A percentile compares a stretch with the other conserved stretches of the same genome.
These are phyloP conservation scores for Myriosclerotinia curreyana DNA, from an alignment of 2,329 filamentous ascomycete genomes.

Conservation along the genomic window DNA sequence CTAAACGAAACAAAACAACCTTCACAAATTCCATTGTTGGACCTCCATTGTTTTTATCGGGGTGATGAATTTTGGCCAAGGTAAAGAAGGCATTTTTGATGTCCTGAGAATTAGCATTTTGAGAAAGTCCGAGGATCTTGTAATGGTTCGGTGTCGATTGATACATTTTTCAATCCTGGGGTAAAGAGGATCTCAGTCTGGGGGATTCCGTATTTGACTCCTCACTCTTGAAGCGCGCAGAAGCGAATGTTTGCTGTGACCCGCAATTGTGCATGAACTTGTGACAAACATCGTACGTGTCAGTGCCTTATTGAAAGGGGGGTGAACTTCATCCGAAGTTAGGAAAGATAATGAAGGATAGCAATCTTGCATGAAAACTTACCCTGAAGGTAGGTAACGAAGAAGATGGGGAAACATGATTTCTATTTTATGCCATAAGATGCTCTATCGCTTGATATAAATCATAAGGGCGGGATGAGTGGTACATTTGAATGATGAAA, in stretches of 20 bases:
- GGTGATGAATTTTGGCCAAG: slow-evolving; percentile 14
- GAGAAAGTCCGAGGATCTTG: not conserved
- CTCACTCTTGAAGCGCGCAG: not conserved
- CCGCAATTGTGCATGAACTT: slow-evolving; percentile 7
- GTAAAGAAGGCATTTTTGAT: slow-evolving; percentile 17
- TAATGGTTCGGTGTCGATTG: slow-evolving; percentile 8
- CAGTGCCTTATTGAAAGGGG: not conserved
- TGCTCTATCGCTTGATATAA: not conserved
- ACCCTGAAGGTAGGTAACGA: not conserved
- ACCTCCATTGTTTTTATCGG: slow-evolving; percentile 16
- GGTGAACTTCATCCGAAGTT: not conserved
- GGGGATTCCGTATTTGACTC: not conserved
- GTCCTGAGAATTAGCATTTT: slow-evolving; percentile 1
- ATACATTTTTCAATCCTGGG: slow-evolving; percentile 10
- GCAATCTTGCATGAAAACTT: not conserved
- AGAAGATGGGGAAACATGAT: not conserved
- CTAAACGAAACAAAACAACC: slow-evolving; percentile 5
- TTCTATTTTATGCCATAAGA: not conserved
- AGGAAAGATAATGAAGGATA: not conserved
- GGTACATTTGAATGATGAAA: not conserved
- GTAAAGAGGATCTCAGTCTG: not conserved
- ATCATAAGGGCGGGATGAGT: not conserved
- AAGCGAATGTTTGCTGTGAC: not conserved
- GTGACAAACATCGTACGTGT: slow-evolving; percentile 4
- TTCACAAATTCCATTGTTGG: slow-evolving; percentile 5